Base-by-base conservation (phyloP, 805 yeast species). In the Komagataella populi region DNA sequence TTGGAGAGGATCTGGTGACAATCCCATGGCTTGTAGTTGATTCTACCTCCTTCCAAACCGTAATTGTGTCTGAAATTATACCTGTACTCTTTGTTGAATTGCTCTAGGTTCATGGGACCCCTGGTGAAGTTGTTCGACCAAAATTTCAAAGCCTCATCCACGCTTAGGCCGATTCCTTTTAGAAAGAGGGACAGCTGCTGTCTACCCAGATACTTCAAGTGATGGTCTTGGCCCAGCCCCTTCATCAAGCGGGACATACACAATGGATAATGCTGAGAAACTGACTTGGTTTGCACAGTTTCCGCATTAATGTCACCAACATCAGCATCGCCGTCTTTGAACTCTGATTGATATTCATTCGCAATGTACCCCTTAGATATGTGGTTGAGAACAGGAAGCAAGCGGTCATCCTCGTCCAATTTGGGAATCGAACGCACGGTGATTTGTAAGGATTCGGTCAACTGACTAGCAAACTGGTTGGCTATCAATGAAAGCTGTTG, bases 41-140 rank as follows among this genome's bases (percentile, higher is more conserved):
- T 84, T 54, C 96, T 71, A 10, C 84, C 83, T 57, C 99, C 99
- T 67, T 87, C 96, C 53, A 87, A 71, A 49, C 98, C 99, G 63
- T 91, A 93, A 55, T 76, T 77, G 66, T 93, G 97, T 54, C 96
- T 76, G 60, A 93, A 79, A 59, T 86, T 87, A 72, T 93, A 93
- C 54, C 79, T 74, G 70, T 91, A 90, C 61, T 91, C 95, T 67
- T 89, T 90, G 64, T 83, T 80, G 68, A 90, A 89, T 58, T 80
- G 79, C 51, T 88, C 96, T 51, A 79, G 63, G 4, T 82, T 74
- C 67, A 83, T 75, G 8, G 60, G 63, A 3, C 69, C 75, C 51
- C 70, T 66, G 4, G 88, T 76, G 66, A 91, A 91, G 55, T 83
- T 83, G 50, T 67, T 69, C 10, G 81, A 70, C 96, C 97, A 93